A percentile compares a stretch with the other conserved stretches of the same genome.
These are phyloP conservation scores for Panaeolus papilionaceus DNA, from an alignment of 768 basidiomycete genomes.

Conservation along the genomic window DNA sequence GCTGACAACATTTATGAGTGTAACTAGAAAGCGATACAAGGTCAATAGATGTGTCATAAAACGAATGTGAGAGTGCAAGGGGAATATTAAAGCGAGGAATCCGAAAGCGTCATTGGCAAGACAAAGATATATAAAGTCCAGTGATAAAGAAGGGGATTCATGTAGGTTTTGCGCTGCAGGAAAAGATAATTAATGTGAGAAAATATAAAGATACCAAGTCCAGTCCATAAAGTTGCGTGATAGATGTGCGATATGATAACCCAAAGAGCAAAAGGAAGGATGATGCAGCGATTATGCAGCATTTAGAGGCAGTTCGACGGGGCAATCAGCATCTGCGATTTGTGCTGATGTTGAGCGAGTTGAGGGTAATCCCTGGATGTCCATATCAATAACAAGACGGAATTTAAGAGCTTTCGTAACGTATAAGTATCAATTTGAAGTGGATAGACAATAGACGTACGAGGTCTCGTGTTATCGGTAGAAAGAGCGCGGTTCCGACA, in stretches of 20 bases:
- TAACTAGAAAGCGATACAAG: constrained; percentile 12
- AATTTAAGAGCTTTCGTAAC: constrained; percentile 59
- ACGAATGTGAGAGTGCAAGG: constrained; percentile 5
- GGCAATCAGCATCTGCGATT: constrained; percentile 68
- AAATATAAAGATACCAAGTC: constrained; percentile 14
- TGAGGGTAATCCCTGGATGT: constrained; percentile 71
- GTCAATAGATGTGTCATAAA: constrained; percentile 12
- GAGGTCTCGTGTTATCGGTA: constrained; percentile 57
- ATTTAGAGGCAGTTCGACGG: constrained; percentile 66
- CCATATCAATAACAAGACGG: constrained; percentile 67
- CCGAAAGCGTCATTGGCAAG: background rate
- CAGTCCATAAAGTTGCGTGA: constrained; percentile 15
- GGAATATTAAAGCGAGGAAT: background rate
- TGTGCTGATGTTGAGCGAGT: constrained; percentile 58
- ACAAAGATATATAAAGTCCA: background rate
- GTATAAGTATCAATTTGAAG: constrained; percentile 20
- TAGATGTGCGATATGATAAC: constrained; percentile 9
- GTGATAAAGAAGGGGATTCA: constrained; percentile 1
- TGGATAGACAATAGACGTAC: constrained; percentile 45
- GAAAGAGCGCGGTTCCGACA: constrained; percentile 68
- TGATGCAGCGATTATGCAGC: constrained; percentile 42
- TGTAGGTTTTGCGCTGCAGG: background rate
- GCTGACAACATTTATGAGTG: constrained; percentile 13
- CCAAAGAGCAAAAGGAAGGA: constrained; percentile 14
- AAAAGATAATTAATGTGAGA: background rate